phyloP scores from a whole-genome alignment of 2,329 filamentous ascomycete species.

The Aspergillus ustus region DNA sequence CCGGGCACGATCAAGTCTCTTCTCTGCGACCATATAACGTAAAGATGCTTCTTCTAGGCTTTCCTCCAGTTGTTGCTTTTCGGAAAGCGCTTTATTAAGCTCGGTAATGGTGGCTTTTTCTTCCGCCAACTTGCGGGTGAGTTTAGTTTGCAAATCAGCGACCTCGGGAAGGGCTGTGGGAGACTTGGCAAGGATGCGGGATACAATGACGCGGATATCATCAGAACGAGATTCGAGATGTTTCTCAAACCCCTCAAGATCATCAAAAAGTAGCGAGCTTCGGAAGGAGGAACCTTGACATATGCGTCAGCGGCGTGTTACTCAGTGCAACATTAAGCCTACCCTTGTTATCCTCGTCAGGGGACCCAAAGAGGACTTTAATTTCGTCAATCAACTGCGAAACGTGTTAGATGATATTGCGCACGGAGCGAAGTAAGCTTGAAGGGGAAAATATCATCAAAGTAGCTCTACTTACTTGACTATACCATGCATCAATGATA shows the following conservation, averaged over 20 bases:
- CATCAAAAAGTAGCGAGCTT: slow-evolving; percentile 59
- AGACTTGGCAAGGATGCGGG: slow-evolving; percentile 64
- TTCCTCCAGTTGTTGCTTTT: slow-evolving; percentile 84
- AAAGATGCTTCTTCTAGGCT: slow-evolving; percentile 86
- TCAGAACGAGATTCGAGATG: slow-evolving; percentile 79
- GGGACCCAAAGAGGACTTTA: slow-evolving; percentile 45
- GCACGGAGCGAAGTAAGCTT: no score
- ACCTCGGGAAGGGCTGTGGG: slow-evolving; percentile 66
- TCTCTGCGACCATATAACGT: slow-evolving; percentile 93
- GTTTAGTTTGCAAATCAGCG: slow-evolving; percentile 71
- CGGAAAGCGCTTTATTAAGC: slow-evolving; percentile 72
- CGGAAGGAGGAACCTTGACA: slow-evolving; percentile 46
- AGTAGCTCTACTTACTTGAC: slow-evolving; percentile 69
- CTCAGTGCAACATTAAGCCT: slow-evolving; percentile 12
- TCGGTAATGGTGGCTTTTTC: slow-evolving; percentile 83
- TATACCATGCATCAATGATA: slow-evolving; percentile 90
- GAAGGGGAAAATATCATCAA: no score
- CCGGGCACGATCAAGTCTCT: slow-evolving; percentile 86
- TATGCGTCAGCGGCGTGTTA: slow-evolving; percentile 11
- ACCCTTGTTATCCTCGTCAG: slow-evolving; percentile 37
- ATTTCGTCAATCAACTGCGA: slow-evolving; percentile 52
- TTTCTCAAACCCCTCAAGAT: slow-evolving; percentile 69
- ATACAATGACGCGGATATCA: slow-evolving; percentile 75
- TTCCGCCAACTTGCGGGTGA: slow-evolving; percentile 74
- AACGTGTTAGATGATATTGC: slow-evolving; percentile 21